A percentile compares a stretch with the other conserved stretches of the same genome.
Conservation (phyloP, 1,284 basidiomycete species). For the Agaricales sp. region DNA sequence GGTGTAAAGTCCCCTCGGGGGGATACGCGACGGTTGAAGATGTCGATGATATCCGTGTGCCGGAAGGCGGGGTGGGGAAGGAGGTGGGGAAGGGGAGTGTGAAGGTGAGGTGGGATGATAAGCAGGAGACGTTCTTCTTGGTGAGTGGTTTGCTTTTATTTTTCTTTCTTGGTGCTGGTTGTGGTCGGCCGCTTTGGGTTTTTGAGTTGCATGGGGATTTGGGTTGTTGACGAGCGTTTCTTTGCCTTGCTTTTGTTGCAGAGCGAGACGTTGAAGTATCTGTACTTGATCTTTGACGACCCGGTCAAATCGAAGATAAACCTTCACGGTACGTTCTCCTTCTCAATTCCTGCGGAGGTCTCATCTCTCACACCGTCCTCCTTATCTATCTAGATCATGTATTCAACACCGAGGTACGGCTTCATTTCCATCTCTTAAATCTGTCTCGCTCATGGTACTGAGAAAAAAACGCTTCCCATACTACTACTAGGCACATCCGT, state of each 20-base stretch:
- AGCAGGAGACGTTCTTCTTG: conserved; percentile 75
- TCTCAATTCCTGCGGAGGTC: not conserved
- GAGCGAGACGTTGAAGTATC: conserved; percentile 69
- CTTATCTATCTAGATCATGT: conserved; percentile 37
- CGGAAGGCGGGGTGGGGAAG: no score
- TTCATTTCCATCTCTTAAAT: not conserved
- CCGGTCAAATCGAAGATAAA: conserved; percentile 43
- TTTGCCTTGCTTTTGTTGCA: conserved; percentile 13
- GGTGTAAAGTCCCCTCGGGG: conserved; percentile 50
- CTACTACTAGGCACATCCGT: conserved; percentile 40
- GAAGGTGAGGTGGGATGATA: conserved; percentile 37
- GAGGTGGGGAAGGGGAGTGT: no score
- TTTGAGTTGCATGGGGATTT: not conserved
- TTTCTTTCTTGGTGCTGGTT: not conserved
- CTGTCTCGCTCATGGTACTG: not conserved
- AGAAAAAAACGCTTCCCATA: not conserved
- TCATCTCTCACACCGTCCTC: not conserved
- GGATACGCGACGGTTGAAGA: conserved; percentile 66
- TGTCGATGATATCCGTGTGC: conserved; percentile 47
- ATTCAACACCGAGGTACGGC: conserved; percentile 59
- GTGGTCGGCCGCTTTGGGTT: not conserved
- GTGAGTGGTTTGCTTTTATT: conserved; percentile 20
- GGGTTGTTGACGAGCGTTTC: not conserved
- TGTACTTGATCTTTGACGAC: conserved; percentile 65
- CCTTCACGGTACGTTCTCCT: conserved; percentile 33